Evolutionary conservation across 805 yeast genomes (phyloP).

Genomic region (Starmerella roubikii): DNA sequence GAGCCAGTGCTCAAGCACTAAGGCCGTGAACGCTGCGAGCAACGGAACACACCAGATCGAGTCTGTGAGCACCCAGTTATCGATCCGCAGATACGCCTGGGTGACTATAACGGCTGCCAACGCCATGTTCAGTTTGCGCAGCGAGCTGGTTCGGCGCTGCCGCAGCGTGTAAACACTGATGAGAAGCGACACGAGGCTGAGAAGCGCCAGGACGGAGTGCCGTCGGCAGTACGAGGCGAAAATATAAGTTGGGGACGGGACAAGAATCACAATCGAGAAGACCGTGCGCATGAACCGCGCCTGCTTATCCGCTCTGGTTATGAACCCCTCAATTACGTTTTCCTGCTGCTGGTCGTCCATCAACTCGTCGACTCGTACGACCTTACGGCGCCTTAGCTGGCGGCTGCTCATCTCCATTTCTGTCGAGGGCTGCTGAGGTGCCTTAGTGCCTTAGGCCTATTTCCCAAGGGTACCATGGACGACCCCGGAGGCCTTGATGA

Average conservation of each 20-base stretch:
- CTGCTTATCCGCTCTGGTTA: conserved; percentile 19
- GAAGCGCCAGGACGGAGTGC: conserved; percentile 21
- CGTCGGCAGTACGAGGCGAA: conserved; percentile 21
- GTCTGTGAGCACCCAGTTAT: conserved; percentile 21
- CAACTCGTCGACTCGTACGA: conserved; percentile 8
- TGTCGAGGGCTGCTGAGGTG: too few species aligned
- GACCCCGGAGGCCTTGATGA: too few species aligned
- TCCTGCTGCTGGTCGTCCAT: conserved; percentile 25
- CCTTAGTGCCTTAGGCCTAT: too few species aligned
- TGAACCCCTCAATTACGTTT: conserved; percentile 19
- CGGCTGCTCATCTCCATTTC: conserved; percentile 11
- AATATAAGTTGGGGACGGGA: conserved; percentile 26
- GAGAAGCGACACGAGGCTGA: conserved; percentile 20
- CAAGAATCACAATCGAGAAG: conserved; percentile 21
- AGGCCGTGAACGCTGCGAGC: conserved; percentile 18
- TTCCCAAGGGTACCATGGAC: too few species aligned
- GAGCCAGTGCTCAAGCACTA: conserved; percentile 22
- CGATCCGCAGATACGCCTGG: conserved; percentile 15
- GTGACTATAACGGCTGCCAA: conserved; percentile 18
- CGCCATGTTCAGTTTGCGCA: conserved; percentile 10
- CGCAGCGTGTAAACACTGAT: conserved; percentile 18
- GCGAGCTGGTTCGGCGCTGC: conserved; percentile 4
- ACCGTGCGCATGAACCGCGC: conserved; percentile 17
- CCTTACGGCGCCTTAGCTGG: conserved; percentile 12
- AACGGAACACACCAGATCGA: conserved; percentile 25